These are phyloP conservation scores for Backusella liffmaniae DNA, from an alignment of 192 early-diverging fungal genomes.

Conservation along the genomic window DNA sequence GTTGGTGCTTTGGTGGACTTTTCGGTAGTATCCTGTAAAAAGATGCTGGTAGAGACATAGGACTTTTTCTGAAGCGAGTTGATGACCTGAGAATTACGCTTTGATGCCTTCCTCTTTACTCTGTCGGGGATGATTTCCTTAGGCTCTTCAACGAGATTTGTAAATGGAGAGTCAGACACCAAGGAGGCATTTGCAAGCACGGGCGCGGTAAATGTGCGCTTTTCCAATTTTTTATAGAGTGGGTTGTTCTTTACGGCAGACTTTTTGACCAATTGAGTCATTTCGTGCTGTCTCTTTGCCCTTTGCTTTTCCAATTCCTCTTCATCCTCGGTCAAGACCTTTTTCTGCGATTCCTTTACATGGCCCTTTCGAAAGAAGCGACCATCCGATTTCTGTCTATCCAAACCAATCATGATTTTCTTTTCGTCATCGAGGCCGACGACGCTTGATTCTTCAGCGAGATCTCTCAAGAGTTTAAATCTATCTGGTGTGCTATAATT, in stretches of 20 bases:
- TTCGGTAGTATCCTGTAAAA: conserved; percentile 1
- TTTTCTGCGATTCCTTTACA: conserved; percentile 24
- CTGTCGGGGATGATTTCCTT: not conserved
- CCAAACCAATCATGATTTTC: not conserved
- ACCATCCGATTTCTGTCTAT: conserved; percentile 2
- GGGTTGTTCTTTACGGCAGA: conserved; percentile 38
- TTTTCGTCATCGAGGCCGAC: not conserved
- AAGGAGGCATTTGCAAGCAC: not conserved
- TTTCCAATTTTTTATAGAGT: conserved; percentile 16
- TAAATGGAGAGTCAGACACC: not conserved
- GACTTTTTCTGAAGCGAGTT: conserved; percentile 25
- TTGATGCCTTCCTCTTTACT: not conserved
- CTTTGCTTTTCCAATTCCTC: conserved; percentile 23
- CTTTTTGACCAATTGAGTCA: conserved; percentile 20
- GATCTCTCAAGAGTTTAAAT: conserved; percentile 22
- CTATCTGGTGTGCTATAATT: conserved; percentile 29
- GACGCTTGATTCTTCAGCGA: conserved; percentile 26
- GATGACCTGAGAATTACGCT: conserved; percentile 29
- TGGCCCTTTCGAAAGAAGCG: conserved; percentile 20
- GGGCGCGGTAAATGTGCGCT: not conserved
- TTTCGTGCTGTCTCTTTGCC: conserved; percentile 19
- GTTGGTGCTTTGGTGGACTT: not conserved
- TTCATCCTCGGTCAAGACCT: conserved; percentile 23
- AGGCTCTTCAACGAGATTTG: not conserved
- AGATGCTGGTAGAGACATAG: conserved; percentile 27